Evolutionary conservation across 305 asterid genomes (phyloP).

Genomic region (Solanum chacoense): DNA sequence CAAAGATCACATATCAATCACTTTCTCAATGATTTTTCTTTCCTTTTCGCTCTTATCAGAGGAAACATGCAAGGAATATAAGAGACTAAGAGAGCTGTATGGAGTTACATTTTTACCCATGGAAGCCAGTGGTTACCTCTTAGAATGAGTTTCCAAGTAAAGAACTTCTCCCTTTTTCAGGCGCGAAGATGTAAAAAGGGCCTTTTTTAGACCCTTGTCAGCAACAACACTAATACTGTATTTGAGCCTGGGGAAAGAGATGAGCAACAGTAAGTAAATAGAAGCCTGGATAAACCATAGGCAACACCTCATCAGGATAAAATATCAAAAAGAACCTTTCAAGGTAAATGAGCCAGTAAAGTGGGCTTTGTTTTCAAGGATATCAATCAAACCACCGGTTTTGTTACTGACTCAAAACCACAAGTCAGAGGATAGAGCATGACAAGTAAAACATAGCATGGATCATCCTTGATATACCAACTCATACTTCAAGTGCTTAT

Average conservation of each 20-base stretch:
- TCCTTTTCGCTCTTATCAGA: background rate
- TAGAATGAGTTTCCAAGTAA: conserved; percentile 69
- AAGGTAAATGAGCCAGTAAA: background rate
- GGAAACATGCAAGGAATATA: background rate
- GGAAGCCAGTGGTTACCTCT: conserved; percentile 38
- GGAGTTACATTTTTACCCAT: background rate
- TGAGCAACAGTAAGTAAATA: background rate
- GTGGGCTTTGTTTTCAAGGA: background rate
- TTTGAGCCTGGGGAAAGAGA: conserved; percentile 53
- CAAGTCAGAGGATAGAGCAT: background rate
- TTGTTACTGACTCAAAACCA: background rate
- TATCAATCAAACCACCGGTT: background rate
- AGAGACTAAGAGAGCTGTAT: background rate
- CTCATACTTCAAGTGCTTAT: background rate
- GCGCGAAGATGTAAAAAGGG: conserved; percentile 83
- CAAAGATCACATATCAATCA: background rate
- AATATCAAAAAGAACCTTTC: background rate
- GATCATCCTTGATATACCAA: background rate
- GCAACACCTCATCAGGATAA: background rate
- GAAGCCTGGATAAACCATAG: background rate
- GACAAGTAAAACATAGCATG: background rate
- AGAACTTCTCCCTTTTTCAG: conserved; percentile 91
- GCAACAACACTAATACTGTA: conserved; percentile 92
- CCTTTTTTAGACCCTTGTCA: conserved; percentile 81
- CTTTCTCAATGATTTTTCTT: background rate